phyloP scores from a whole-genome alignment of 164 flowering plant species.

The Aristolochia californica region DNA sequence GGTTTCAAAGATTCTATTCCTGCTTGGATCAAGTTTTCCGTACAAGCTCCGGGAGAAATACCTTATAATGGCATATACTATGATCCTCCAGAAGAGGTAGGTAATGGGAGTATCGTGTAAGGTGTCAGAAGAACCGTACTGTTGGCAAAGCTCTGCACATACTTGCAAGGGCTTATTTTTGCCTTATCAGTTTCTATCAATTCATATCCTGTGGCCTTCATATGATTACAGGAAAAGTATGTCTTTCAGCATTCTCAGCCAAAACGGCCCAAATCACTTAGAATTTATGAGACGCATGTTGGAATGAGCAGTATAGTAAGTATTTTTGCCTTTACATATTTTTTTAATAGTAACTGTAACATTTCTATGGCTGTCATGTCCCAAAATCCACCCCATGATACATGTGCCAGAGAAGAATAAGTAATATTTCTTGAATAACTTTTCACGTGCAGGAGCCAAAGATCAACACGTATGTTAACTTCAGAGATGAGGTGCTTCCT shows the following conservation, averaged over 20 bases:
- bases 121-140: too few species aligned
- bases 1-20: constrained; percentile 96
- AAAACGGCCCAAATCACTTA: constrained; percentile 72
- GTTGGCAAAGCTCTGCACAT: too few species aligned
- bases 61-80: constrained; percentile 92
- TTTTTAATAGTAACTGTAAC: too few species aligned
- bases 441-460: constrained; percentile 67
- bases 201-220: not conserved
- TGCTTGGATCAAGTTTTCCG: constrained; percentile 95
- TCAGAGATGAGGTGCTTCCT: constrained; percentile 97
- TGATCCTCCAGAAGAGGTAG: constrained; percentile 96
- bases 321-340: constrained; percentile 5
- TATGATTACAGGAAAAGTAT: constrained; percentile 60
- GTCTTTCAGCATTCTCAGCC: constrained; percentile 83
- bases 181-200: not conserved
- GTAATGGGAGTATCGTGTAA: not conserved
- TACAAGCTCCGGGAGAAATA: constrained; percentile 96
- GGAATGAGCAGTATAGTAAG: constrained; percentile 98
- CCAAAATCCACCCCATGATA: too few species aligned
- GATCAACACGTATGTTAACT: constrained; percentile 78
- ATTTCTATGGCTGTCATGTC: not conserved
- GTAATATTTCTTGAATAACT: not conserved
- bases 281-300: constrained; percentile 94
- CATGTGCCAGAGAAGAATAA: not conserved
- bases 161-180: not conserved